Base-by-base conservation (phyloP, 805 yeast species). In the Candida arabinofermentans region DNA sequence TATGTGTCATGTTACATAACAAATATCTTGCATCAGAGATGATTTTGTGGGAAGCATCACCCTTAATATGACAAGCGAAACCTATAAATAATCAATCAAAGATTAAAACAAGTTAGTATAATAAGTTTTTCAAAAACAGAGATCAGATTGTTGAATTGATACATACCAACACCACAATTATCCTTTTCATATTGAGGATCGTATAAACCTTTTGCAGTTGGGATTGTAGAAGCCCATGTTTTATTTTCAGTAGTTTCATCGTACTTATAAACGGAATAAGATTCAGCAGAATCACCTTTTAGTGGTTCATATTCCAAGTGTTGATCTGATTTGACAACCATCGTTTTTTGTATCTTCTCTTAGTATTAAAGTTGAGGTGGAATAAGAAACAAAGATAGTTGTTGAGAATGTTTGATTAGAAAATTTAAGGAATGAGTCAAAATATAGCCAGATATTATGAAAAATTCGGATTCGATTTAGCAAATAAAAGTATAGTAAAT, bases 1-100 rank as follows among this genome's bases (percentile, higher is more conserved):
- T 81, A 66, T 91, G 99, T 47, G 97, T 86, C 99, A 91, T 93
- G 69, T 93, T 91, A 71, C 98, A 90, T 41, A 91, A 79, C 57
- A 91, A 70, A 60, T 77, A 79, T 53, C 80, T 73, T 32, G 96
- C 96, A 69, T 93, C 98, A 32, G 95, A 81, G 46, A 91, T 89
- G 54, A 91, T 88, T 61, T 90, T 89, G 71, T 93, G 99, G 40
- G 95, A 83, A 22, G 81, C 77, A 24, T 72, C 61, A 43, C 97
- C 97, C 65, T 89, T 87, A 69, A 90, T 84, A 70, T 91, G 87
- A 64, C 97, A 87, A 36, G 96, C 87, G 66, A 91, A 91, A 48
- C 99, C 54, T 49, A 24, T 8, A 24, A 23, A 5, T 19, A 21
- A 19, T 27, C 18, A 33, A 14, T 21, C 12, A 36, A 22, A 22